Evolutionary conservation across 257 asterid species (phyloP), one percentile per base, ranked within the genome.

Genomic region (Solanum sejunctum): DNA sequence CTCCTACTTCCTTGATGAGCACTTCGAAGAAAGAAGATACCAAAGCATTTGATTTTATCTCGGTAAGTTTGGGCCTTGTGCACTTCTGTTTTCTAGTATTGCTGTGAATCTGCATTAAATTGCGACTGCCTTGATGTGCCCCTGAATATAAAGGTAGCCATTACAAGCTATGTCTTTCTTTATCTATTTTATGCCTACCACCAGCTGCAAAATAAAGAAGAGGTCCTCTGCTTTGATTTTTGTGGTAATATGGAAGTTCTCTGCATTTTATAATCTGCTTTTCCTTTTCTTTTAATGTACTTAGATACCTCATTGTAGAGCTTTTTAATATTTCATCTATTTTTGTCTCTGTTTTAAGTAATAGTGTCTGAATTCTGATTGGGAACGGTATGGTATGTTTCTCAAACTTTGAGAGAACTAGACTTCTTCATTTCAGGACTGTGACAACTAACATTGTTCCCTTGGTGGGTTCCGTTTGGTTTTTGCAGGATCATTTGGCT

Each of bases 1-100:
- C 94, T 92, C 95, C 98, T 69, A 88, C 97, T 39, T 92, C 99
- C 69, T 83, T 92, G 88, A 95, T 93, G 96, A 93, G 86, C 63
- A 91, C 88, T 86, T 89, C 93, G 17, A 94, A 92, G 89, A 93
- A 94, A 91, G 98, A 93, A 92, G 97, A 94, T 6, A 92, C 93
- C 0, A 93, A 86, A 88, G 99, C 99, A 84, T 97, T 97, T 87
- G 98, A 97, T 91, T 97, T 97, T 90, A 95, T 97, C 87, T 93
- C 98, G 55, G 99, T 97, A 88, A 90, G 99, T 89, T 87, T 78
- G 67, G 81, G 71, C 16, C 82, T 71, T 51, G 41, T 64, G 43
- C 57, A 54, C 61, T 51, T 43, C 80, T 83, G 61, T 84, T 85
- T 83, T 67, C 16, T 85, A 23, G 49, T 21, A 82, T 57, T 87